Conservation (phyloP, 208 protist genomes). For the Zelonia costaricensis region DNA sequence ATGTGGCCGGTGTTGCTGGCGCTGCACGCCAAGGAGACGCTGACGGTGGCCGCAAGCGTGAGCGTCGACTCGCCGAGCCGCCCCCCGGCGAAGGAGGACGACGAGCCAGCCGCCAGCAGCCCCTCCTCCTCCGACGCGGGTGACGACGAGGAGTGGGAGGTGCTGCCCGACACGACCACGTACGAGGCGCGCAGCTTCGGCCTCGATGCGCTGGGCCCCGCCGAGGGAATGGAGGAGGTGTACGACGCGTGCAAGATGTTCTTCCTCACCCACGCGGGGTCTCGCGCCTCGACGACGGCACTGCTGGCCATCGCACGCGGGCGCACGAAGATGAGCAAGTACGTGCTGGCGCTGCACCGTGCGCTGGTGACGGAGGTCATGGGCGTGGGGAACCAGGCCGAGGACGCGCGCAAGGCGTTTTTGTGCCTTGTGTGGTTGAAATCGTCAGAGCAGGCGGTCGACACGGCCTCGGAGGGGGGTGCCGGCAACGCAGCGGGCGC, state of each 20-base stretch:
- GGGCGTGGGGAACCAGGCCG: slow-evolving; percentile 37
- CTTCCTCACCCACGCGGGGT: slow-evolving; percentile 40
- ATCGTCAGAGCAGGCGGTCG: slow-evolving; percentile 39
- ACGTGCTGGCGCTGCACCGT: slow-evolving; percentile 62
- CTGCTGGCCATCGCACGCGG: slow-evolving; percentile 20
- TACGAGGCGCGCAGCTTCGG: slow-evolving; percentile 42
- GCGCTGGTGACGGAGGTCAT: slow-evolving; percentile 37
- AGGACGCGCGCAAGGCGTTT: slow-evolving; percentile 42
- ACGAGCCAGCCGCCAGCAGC: neutral
- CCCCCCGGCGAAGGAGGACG: neutral
- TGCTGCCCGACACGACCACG: slow-evolving; percentile 20
- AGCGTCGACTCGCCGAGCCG: neutral
- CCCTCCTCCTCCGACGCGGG: neutral
- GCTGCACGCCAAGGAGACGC: slow-evolving; percentile 7
- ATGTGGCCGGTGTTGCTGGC: slow-evolving; percentile 47
- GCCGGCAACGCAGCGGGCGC: slow-evolving; percentile 3
- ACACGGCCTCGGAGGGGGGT: slow-evolving; percentile 10
- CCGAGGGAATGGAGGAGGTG: slow-evolving; percentile 38
- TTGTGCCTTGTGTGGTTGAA: slow-evolving; percentile 65
- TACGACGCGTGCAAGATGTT: slow-evolving; percentile 48
- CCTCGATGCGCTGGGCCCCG: slow-evolving; percentile 36
- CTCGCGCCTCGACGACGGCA: slow-evolving; percentile 22
- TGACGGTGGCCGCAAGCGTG: neutral
- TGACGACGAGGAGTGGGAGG: slow-evolving; percentile 40
- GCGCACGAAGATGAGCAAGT: slow-evolving; percentile 38